Conservation (phyloP, 257 asterid species). For the Ehretia macrophylla region DNA sequence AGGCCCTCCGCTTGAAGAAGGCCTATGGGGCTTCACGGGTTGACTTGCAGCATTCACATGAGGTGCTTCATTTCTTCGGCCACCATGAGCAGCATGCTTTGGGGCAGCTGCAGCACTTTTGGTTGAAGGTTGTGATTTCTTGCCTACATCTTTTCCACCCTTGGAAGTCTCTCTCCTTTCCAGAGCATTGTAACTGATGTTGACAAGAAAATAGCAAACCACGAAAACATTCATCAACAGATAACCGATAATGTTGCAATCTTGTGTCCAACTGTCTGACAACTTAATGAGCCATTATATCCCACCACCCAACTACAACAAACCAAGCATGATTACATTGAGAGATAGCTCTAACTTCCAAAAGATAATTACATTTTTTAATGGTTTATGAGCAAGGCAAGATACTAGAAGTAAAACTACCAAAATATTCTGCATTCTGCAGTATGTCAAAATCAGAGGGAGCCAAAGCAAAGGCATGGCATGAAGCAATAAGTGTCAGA, state of each 20-base stretch:
- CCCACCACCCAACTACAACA: background rate
- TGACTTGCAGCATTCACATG: conserved; percentile 36
- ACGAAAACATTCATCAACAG: conserved; percentile 4
- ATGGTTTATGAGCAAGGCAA: too few species aligned
- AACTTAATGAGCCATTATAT: too few species aligned
- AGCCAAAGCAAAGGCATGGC: too few species aligned
- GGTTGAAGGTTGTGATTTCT: conserved; percentile 58
- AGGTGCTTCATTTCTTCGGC: conserved; percentile 47
- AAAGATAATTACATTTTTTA: too few species aligned
- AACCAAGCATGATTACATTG: background rate
- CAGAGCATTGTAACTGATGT: conserved; percentile 69
- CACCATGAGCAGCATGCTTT: conserved; percentile 46
- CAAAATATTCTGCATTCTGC: too few species aligned
- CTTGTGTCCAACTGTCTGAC: too few species aligned
- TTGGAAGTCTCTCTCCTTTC: conserved; percentile 86
- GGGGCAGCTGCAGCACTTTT: conserved; percentile 47
- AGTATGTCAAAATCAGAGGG: too few species aligned
- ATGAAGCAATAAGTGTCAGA: too few species aligned
- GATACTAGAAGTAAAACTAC: too few species aligned
- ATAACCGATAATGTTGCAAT: background rate
- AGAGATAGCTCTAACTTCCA: background rate
- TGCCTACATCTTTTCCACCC: conserved; percentile 81
- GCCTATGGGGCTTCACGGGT: conserved; percentile 53
- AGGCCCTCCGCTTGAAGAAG: conserved; percentile 71
- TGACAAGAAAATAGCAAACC: conserved; percentile 12